Evolutionary conservation across 2,329 filamentous ascomycete species (phyloP).

Genomic region (Epichloe bromicola): DNA sequence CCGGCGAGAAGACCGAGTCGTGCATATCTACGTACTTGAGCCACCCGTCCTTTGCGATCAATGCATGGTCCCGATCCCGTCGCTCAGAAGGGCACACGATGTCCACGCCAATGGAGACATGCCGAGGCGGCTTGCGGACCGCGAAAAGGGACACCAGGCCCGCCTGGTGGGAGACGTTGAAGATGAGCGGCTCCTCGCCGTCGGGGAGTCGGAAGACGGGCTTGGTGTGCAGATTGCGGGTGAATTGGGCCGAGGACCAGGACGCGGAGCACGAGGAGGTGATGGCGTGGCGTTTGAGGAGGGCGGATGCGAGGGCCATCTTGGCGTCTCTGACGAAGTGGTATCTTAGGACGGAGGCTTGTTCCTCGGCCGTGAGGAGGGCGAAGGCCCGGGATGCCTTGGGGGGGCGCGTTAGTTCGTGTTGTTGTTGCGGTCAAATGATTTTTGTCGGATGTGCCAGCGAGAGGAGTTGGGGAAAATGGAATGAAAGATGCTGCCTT

Average conservation of each 20-base stretch:
- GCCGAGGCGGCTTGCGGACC: conserved; percentile 20
- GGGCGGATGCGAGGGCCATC: conserved; percentile 57
- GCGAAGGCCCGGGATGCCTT: conserved; percentile 43
- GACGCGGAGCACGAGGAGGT: conserved; percentile 42
- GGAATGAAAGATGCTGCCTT: conserved; percentile 11
- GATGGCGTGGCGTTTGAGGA: conserved; percentile 62
- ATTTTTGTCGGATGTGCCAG: no score
- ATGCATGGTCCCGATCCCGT: conserved; percentile 44
- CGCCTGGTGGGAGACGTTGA: conserved; percentile 71
- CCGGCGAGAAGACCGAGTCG: conserved; percentile 51
- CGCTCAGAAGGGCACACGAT: conserved; percentile 65
- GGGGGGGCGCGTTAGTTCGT: neutral
- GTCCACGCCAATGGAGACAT: conserved; percentile 52
- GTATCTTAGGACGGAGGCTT: conserved; percentile 43
- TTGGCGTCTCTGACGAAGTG: conserved; percentile 60
- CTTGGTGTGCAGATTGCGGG: conserved; percentile 41
- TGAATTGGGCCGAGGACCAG: conserved; percentile 46
- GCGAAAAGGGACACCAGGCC: conserved; percentile 59
- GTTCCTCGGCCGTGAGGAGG: conserved; percentile 42
- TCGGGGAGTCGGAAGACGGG: conserved; percentile 37
- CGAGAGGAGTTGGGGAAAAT: neutral
- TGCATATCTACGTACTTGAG: conserved; percentile 57
- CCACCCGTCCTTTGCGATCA: conserved; percentile 48
- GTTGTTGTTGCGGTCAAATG: no score
- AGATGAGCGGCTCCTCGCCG: conserved; percentile 38